These are phyloP conservation scores for Cokeromyces recurvatus DNA, from an alignment of 371 early-diverging fungal genomes.

Conservation along the genomic window DNA sequence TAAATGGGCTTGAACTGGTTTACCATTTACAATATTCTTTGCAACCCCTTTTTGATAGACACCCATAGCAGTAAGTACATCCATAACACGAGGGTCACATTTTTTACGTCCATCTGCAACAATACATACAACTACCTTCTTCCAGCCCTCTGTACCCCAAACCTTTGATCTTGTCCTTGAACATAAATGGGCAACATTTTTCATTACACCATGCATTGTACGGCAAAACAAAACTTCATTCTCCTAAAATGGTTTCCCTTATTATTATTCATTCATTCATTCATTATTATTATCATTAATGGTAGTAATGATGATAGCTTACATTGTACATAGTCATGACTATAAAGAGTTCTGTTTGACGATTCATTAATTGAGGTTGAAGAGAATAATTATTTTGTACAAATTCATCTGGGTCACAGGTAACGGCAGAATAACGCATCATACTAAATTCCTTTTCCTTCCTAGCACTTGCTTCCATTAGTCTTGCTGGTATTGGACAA, in stretches of 20 bases:
- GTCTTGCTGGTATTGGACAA: slow-evolving; percentile 60
- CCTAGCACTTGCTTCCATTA: slow-evolving; percentile 53
- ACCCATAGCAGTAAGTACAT: slow-evolving; percentile 62
- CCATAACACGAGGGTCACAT: slow-evolving; percentile 51
- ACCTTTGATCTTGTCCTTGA: slow-evolving; percentile 50
- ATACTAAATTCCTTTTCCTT: slow-evolving; percentile 63
- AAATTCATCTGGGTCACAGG: slow-evolving; percentile 86
- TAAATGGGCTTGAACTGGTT: slow-evolving; percentile 66
- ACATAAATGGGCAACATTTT: slow-evolving; percentile 76
- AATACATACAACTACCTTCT: slow-evolving; percentile 79
- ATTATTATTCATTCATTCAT: too few relatives aligned
- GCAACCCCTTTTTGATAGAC: slow-evolving; percentile 71
- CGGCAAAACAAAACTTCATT: slow-evolving; percentile 60
- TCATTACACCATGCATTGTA: slow-evolving; percentile 76
- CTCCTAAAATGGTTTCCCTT: too few relatives aligned
- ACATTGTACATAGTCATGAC: slow-evolving; percentile 64
- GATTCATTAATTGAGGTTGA: slow-evolving; percentile 68
- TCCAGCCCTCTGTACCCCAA: slow-evolving; percentile 79
- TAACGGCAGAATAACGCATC: slow-evolving; percentile 81
- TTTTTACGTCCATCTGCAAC: slow-evolving; percentile 83
- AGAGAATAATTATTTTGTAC: slow-evolving; percentile 65
- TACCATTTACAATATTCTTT: slow-evolving; percentile 54
- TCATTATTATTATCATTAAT: too few relatives aligned
- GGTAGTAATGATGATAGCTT: too few relatives aligned
- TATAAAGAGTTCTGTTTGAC: slow-evolving; percentile 84